phyloP scores from a whole-genome alignment of 2,329 filamentous ascomycete species.

The Ceratocystis destructans region DNA sequence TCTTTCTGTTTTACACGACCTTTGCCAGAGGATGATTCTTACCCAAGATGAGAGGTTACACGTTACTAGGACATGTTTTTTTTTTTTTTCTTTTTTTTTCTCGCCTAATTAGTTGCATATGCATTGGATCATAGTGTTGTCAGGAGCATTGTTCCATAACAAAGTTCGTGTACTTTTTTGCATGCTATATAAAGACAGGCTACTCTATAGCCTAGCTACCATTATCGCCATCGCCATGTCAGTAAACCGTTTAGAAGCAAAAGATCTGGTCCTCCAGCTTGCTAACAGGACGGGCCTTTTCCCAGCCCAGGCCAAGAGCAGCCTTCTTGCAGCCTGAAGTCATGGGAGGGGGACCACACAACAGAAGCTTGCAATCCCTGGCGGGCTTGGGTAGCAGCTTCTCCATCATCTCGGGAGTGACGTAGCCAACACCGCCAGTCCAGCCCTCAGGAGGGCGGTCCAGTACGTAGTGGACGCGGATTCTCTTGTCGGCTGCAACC shows the following conservation, averaged over 20 bases:
- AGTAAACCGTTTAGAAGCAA: constrained; percentile 47
- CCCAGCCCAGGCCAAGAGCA: constrained; percentile 73
- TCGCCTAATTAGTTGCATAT: not conserved
- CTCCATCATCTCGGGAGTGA: constrained; percentile 88
- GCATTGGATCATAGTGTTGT: not conserved
- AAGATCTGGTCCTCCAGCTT: constrained; percentile 98
- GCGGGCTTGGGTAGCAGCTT: constrained; percentile 71
- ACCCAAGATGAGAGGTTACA: not conserved
- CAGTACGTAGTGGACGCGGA: constrained; percentile 86
- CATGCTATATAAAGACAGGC: not conserved
- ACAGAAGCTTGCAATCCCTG: constrained; percentile 77
- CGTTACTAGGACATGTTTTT: not conserved
- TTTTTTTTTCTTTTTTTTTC: not conserved
- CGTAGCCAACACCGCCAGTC: constrained; percentile 86
- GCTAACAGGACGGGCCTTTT: constrained; percentile 87
- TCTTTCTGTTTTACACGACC: not conserved
- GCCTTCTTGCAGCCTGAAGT: constrained; percentile 94
- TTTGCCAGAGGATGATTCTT: constrained; percentile 1
- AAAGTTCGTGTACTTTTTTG: not conserved
- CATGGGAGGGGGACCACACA: constrained; percentile 96
- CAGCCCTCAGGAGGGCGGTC: constrained; percentile 90
- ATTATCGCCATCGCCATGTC: not conserved
- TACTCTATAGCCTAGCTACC: not conserved
- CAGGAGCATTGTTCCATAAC: constrained; percentile 13
- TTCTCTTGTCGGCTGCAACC: constrained; percentile 59